Percentiles rank a stretch among this genome's conserved stretches.
phyloP scores from a whole-genome alignment of 768 basidiomycete genomes.

The Postia placenta region DNA sequence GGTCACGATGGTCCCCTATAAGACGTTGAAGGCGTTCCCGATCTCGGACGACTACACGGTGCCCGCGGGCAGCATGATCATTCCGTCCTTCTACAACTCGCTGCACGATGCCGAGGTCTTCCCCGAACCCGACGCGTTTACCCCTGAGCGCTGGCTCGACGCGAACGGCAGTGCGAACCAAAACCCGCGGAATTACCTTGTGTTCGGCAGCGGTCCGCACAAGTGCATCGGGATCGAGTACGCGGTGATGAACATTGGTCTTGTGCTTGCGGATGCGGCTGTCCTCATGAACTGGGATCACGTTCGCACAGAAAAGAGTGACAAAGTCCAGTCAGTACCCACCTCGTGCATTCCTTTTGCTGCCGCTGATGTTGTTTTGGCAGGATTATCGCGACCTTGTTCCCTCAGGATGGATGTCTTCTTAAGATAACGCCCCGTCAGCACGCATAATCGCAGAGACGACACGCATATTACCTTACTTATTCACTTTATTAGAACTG shows the following conservation, averaged over 20 bases:
- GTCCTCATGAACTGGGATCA: slow-evolving; percentile 85
- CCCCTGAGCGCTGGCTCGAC: slow-evolving; percentile 93
- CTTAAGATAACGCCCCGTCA: slow-evolving; percentile 68
- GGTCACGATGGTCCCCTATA: slow-evolving; percentile 99
- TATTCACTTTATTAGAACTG: background rate
- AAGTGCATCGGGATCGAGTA: slow-evolving; percentile 92
- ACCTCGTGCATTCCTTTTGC: background rate
- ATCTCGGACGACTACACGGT: slow-evolving; percentile 90
- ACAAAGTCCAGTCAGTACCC: slow-evolving; percentile 71
- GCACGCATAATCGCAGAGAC: background rate
- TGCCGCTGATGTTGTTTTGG: background rate
- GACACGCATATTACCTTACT: background rate
- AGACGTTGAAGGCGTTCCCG: slow-evolving; percentile 83
- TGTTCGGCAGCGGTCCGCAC: slow-evolving; percentile 93
- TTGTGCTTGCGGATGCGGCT: slow-evolving; percentile 79
- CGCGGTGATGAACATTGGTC: slow-evolving; percentile 83
- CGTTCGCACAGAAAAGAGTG: slow-evolving; percentile 67
- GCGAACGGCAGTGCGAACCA: slow-evolving; percentile 67
- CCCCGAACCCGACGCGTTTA: slow-evolving; percentile 76
- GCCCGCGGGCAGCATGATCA: slow-evolving; percentile 88
- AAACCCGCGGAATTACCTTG: slow-evolving; percentile 92
- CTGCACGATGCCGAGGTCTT: slow-evolving; percentile 86
- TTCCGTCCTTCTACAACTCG: slow-evolving; percentile 90
- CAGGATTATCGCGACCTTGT: slow-evolving; percentile 93
- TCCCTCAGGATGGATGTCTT: slow-evolving; percentile 89